phyloP scores from a whole-genome alignment of 208 protist genomes.

The Leishmania tropica region DNA sequence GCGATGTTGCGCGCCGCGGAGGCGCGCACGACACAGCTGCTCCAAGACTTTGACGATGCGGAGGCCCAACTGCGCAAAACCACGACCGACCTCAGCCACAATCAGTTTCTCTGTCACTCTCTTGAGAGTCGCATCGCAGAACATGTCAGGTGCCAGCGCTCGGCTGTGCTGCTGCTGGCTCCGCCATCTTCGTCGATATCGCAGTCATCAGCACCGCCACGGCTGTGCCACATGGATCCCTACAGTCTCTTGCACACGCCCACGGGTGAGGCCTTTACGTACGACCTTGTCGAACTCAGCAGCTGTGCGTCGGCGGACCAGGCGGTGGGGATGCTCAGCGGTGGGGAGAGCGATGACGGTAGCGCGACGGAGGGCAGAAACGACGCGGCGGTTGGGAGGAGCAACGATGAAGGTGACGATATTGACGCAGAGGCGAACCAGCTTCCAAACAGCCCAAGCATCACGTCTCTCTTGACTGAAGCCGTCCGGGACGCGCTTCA shows the following conservation, averaged over 20 bases:
- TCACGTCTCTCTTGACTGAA: slow-evolving; percentile 13
- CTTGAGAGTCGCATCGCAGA: slow-evolving; percentile 22
- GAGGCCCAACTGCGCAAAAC: slow-evolving; percentile 17
- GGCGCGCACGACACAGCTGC: slow-evolving; percentile 6
- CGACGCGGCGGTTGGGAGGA: not conserved
- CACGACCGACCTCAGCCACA: slow-evolving; percentile 14
- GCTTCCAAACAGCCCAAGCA: not conserved
- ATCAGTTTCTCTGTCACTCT: slow-evolving; percentile 14
- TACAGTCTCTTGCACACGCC: slow-evolving; percentile 26
- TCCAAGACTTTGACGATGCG: not conserved
- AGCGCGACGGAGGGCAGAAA: not conserved
- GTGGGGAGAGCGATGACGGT: not conserved
- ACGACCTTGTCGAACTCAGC: slow-evolving; percentile 17
- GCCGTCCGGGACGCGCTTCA: slow-evolving; percentile 20
- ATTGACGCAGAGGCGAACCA: slow-evolving; percentile 4
- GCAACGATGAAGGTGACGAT: slow-evolving; percentile 2
- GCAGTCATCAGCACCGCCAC: not conserved
- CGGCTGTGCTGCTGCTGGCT: slow-evolving; percentile 11
- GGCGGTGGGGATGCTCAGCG: not conserved
- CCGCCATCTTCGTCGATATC: not conserved
- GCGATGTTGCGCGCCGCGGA: slow-evolving; percentile 28
- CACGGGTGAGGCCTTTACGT: slow-evolving; percentile 14
- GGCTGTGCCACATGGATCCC: slow-evolving; percentile 18
- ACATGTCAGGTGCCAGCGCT: slow-evolving; percentile 23
- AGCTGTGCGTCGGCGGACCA: not conserved